A percentile compares a stretch with the other conserved stretches of the same genome.
Conservation (phyloP, 805 yeast species). For the Myxozyma mucilagina region DNA sequence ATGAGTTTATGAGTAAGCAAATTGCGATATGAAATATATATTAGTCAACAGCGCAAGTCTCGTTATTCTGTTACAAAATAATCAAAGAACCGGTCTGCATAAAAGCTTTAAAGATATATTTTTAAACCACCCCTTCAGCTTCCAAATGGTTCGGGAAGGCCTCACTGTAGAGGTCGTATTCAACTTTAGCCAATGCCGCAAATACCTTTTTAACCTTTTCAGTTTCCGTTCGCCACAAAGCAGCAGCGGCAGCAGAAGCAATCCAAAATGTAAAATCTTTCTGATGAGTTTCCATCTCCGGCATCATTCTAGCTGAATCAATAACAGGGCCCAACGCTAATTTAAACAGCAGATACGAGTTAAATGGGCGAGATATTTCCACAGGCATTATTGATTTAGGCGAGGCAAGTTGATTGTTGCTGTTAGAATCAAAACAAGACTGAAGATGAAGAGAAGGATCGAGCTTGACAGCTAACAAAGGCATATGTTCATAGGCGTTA, state of each 20-base stretch:
- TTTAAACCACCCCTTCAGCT: neutral
- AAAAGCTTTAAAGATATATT: neutral
- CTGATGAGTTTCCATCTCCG: neutral
- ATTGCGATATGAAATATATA: neutral
- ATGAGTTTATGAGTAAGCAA: neutral
- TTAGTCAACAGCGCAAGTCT: no score
- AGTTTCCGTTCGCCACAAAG: neutral
- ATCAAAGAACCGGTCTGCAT: neutral
- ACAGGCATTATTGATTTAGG: neutral
- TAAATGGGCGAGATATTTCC: neutral
- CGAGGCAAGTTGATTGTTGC: neutral
- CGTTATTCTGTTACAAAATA: neutral
- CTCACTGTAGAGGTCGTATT: neutral
- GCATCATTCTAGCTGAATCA: neutral
- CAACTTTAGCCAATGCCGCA: neutral
- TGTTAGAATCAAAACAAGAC: neutral
- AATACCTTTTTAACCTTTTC: neutral
- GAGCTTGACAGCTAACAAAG: neutral
- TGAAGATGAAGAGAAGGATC: constrained; percentile 7
- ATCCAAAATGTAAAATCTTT: neutral
- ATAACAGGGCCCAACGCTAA: neutral
- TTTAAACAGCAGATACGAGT: neutral
- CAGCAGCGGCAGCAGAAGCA: neutral
- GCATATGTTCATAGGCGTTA: neutral
- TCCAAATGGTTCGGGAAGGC: neutral